phyloP scores from a whole-genome alignment of 1,284 basidiomycete species.

The Irpex sp. region DNA sequence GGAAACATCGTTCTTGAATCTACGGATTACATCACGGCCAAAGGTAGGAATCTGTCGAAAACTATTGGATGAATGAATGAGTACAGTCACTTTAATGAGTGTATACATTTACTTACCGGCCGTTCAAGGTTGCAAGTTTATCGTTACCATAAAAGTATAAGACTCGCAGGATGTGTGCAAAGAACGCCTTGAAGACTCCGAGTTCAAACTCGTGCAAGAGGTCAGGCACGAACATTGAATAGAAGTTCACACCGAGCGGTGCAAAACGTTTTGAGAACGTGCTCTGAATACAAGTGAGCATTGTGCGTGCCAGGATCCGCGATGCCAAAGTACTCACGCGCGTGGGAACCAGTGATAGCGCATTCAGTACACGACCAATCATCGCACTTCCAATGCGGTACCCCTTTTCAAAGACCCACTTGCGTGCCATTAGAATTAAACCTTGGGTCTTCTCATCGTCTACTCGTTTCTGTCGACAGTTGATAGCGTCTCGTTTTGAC shows the following conservation, averaged over 20 bases:
- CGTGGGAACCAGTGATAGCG: constrained; percentile 4
- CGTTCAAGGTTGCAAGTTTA: constrained; percentile 10
- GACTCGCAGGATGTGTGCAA: constrained; percentile 15
- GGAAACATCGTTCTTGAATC: constrained; percentile 21
- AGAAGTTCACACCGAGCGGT: constrained; percentile 22
- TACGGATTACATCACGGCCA: constrained; percentile 21
- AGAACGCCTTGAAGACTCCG: constrained; percentile 29
- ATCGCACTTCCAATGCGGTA: neutral
- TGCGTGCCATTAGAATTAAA: constrained; percentile 11
- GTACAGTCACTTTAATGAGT: too few species aligned
- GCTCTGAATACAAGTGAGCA: too few species aligned
- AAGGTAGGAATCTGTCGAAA: constrained; percentile 24
- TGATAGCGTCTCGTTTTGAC: neutral
- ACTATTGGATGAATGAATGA: constrained; percentile 7
- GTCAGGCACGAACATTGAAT: constrained; percentile 27
- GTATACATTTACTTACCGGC: constrained; percentile 14
- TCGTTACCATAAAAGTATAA: neutral
- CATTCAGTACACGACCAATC: constrained; percentile 13
- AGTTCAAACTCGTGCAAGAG: constrained; percentile 34
- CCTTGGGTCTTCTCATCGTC: neutral
- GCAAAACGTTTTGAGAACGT: constrained; percentile 25
- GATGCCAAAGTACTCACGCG: too few species aligned
- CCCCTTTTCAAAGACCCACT: constrained; percentile 14
- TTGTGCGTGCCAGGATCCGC: too few species aligned
- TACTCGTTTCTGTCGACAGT: neutral